Base-by-base conservation (phyloP, 495 filamentous ascomycete genomes). In the Oleoguttula mirabilis region DNA sequence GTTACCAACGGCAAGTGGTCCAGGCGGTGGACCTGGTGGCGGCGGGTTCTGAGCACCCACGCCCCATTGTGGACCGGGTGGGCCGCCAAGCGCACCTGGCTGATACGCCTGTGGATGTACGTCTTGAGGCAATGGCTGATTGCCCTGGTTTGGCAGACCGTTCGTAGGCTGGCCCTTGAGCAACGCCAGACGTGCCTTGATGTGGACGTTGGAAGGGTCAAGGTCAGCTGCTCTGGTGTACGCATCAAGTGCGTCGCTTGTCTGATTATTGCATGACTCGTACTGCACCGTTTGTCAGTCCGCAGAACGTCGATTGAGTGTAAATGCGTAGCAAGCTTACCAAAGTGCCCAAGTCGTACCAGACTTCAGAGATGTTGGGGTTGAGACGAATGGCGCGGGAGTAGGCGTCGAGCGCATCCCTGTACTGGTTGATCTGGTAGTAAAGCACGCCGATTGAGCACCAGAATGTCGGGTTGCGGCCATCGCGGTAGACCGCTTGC, bases 341-440 rank as follows among this genome's bases (percentile, higher is more conserved):
- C 67, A 98, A 55, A 53, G 92, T 99, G 30, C 90, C 90, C 30
- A 99, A 67, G 66, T 99, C 92, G 64, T 96, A 99, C 90, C 90
- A 99, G 30, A 99, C 90, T 61, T 99, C 90, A 3, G 90, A 96
- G 50, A 99, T 99, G 69, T 92, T 94, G 2, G 90, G 90, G 59
- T 96, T 99, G 56, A 99, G 67, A 45, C 90, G 84, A 55, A 99
- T 99, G 32, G 90, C 90, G 47, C 90, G 85, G 52, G 87, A 94
- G 65, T 99, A 99, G 47, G 90, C 90, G 72, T 99, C 90, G 37
- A 99, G 75, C 14, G 90, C 90, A 69, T 99, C 90, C 37, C 90
- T 79, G 61, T 99, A 99, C 69, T 99, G 90, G 60, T 99, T 99
- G 68, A 99, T 99, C 65, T 99, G 90, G 66, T 96, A 99, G 59